Percentiles rank a stretch among this genome's conserved stretches.
Conservation (phyloP, 225 moss, liverwort and hornwort genomes). For the Physcomitrium patens region DNA sequence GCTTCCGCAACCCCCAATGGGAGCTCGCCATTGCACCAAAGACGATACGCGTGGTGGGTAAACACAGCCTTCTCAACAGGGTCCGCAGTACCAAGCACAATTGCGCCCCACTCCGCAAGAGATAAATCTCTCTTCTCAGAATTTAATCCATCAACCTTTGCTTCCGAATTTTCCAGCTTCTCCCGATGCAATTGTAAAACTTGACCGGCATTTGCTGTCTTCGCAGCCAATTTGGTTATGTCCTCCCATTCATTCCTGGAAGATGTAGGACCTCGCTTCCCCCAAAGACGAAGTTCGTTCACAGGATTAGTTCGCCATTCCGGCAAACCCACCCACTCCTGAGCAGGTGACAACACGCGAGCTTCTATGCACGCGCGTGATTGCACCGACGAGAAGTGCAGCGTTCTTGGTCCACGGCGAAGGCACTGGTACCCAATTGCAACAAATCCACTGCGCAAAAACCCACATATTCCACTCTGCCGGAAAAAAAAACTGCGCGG, state of each 20-base stretch:
- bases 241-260: slow-evolving; percentile 31
- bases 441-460: not conserved
- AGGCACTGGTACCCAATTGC: slow-evolving; percentile 4
- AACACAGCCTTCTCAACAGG: slow-evolving; percentile 79
- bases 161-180: slow-evolving; percentile 43
- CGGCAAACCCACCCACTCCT: slow-evolving; percentile 82
- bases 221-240: slow-evolving; percentile 24
- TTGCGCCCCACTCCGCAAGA: slow-evolving; percentile 88
- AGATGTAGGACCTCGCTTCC: slow-evolving; percentile 52
- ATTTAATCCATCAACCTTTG: slow-evolving; percentile 28
- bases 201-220: slow-evolving; percentile 20
- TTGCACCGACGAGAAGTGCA: not conserved
- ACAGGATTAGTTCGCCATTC: slow-evolving; percentile 65
- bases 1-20: slow-evolving; percentile 68
- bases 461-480: not conserved
- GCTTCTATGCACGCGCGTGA: slow-evolving; percentile 28
- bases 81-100: slow-evolving; percentile 67
- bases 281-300: slow-evolving; percentile 82
- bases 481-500: not conserved
- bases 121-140: slow-evolving; percentile 26
- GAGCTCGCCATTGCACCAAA: slow-evolving; percentile 72
- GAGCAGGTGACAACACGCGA: slow-evolving; percentile 45
- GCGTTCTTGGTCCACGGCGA: not conserved
- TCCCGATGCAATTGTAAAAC: slow-evolving; percentile 38
- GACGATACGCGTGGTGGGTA: slow-evolving; percentile 77